phyloP scores from a whole-genome alignment of 768 basidiomycete genomes.

The Coprinellus aureogranulatus region DNA sequence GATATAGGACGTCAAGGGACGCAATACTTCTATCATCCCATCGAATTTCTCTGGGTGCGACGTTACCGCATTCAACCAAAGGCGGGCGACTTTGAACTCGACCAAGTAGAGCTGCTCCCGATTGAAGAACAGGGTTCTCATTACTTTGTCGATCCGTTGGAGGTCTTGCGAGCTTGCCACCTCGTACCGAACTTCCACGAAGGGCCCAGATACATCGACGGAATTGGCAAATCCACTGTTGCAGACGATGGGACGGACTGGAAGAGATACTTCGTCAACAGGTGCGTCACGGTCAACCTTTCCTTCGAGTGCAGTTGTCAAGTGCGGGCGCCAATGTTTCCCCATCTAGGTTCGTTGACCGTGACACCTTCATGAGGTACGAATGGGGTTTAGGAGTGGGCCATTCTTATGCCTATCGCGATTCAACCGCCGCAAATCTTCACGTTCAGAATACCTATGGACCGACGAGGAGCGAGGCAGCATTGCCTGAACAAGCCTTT shows the following conservation, averaged over 20 bases:
- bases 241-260: neutral
- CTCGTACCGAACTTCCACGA: neutral
- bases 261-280: neutral
- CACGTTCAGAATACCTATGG: too few species aligned
- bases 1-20: neutral
- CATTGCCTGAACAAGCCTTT: too few species aligned
- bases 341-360: too few species aligned
- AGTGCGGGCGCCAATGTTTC: neutral
- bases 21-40: neutral
- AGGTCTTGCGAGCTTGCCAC: neutral
- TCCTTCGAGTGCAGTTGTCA: too few species aligned
- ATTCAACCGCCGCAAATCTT: too few species aligned
- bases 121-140: neutral
- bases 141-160: neutral
- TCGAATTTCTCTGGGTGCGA: neutral
- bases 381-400: too few species aligned
- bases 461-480: too few species aligned
- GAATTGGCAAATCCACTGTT: neutral
- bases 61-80: neutral
- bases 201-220: neutral
- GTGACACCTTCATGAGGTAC: too few species aligned
- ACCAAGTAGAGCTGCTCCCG: neutral
- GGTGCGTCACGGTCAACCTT: neutral
- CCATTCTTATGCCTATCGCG: too few species aligned
- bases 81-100: neutral